Evolutionary conservation across 257 asterid genomes (phyloP).

Genomic region (Paraleonurus japonicus): DNA sequence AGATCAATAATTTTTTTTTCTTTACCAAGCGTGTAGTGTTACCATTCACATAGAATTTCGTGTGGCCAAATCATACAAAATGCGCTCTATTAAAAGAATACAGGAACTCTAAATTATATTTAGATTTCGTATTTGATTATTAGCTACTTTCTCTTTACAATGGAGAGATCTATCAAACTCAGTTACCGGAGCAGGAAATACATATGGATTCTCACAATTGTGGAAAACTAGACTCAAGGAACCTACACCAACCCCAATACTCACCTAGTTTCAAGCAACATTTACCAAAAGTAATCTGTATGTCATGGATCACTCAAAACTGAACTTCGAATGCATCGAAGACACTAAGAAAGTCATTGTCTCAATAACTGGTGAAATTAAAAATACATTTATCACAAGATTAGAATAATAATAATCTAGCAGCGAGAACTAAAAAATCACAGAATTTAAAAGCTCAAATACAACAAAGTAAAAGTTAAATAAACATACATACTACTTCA

Average conservation of each 20-base stretch:
- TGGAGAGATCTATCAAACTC: conserved; percentile 21
- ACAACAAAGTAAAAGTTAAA: background rate
- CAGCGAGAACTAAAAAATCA: background rate
- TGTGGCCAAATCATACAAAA: background rate
- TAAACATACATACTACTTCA: background rate
- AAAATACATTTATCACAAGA: background rate
- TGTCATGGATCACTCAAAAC: conserved; percentile 13
- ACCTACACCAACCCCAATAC: background rate
- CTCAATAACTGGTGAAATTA: background rate
- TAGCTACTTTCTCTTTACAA: background rate
- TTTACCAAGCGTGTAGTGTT: background rate
- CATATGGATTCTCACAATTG: background rate
- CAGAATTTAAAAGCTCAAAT: conserved; percentile 3
- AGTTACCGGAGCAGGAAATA: background rate
- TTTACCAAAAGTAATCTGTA: background rate
- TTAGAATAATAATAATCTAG: conserved; percentile 21
- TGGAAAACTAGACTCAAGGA: background rate
- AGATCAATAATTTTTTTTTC: background rate
- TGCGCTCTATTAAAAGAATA: background rate
- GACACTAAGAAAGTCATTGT: background rate
- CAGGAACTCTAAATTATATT: background rate
- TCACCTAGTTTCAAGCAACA: background rate
- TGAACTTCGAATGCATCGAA: background rate
- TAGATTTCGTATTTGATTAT: background rate
- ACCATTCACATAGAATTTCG: background rate